Percentiles rank a stretch among this genome's conserved stretches.
Evolutionary conservation across 768 basidiomycete species (phyloP).

Genomic region (Tylopilus rubrobrunneus): DNA sequence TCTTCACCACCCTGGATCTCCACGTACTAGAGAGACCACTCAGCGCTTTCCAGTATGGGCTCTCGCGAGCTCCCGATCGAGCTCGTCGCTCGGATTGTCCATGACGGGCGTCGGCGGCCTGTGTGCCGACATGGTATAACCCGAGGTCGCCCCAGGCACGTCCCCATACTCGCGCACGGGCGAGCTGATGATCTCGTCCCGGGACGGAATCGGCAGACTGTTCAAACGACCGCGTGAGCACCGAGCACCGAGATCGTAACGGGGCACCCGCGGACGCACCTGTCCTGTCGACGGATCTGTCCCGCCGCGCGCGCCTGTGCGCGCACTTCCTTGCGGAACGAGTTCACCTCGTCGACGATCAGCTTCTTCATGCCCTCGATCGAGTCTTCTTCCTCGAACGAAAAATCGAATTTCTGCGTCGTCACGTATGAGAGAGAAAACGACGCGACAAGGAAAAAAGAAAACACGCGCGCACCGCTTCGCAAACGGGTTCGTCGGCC

Average conservation of each 20-base stretch:
- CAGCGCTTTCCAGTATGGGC: slow-evolving; percentile 47
- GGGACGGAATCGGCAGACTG: slow-evolving; percentile 77
- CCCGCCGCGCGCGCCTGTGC: slow-evolving; percentile 71
- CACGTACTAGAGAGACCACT: neutral
- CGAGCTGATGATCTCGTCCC: slow-evolving; percentile 78
- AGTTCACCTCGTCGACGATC: slow-evolving; percentile 88
- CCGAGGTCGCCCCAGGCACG: slow-evolving; percentile 65
- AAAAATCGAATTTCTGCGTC: slow-evolving; percentile 83
- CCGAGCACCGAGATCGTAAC: too few relatives aligned
- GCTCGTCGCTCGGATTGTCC: slow-evolving; percentile 81
- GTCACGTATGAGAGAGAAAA: neutral
- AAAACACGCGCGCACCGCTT: slow-evolving; percentile 52
- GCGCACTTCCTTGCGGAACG: slow-evolving; percentile 88
- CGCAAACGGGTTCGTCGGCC: slow-evolving; percentile 86
- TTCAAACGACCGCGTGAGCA: too few relatives aligned
- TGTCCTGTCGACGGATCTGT: slow-evolving; percentile 75
- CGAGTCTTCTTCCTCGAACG: slow-evolving; percentile 93
- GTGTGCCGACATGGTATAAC: slow-evolving; percentile 48
- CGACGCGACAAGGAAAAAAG: slow-evolving; percentile 4
- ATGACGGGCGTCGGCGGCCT: slow-evolving; percentile 66
- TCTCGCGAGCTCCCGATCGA: slow-evolving; percentile 82
- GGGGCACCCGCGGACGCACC: too few relatives aligned
- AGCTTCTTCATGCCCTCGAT: slow-evolving; percentile 97
- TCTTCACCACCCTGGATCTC: too few relatives aligned
- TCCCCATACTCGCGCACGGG: slow-evolving; percentile 61